Base-by-base conservation (phyloP, 2,329 filamentous ascomycete species). In the Aspergillus alliaceus region DNA sequence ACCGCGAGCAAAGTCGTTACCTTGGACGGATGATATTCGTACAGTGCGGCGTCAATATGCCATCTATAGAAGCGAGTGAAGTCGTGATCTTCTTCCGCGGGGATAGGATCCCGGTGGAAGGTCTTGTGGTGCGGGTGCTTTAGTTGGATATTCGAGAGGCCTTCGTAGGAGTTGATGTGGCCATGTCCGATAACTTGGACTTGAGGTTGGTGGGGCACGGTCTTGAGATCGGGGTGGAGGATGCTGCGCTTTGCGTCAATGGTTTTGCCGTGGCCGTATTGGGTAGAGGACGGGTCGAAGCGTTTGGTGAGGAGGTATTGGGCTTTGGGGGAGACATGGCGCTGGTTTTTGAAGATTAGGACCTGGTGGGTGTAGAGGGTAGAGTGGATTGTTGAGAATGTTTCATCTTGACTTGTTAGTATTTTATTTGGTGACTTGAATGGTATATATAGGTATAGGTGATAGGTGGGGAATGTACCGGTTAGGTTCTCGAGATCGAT, bases 151-250 rank as follows among this genome's bases (percentile, higher is more conserved):
- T 91, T 80, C 63, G 82, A 75, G 9, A 93, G 77, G 0, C 89
- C 90, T 69, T 92, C 89, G 65, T 91, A 92, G 31, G 84, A 82
- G 1, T 81, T 71, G 1, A 93, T 82, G 47, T 83, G 82, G 5
- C 90, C 90, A 66, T 93, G 91, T 39, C 90, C 90, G 59, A 93
- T 92, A 54, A 92, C 86, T 67, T 93, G 90, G 1, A 90, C 87
- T 70, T 93, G 89, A 0, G 90, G 88, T 70, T 93, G 90, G 64
- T 90, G 86, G 0, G 90, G 89, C 40, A 93, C 85, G 0, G 90
- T 92, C 77, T 92, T 91, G 18, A 93, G 80, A 65, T 93, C 90
- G 0, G 90, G 90, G 68, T 92, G 89, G 18, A 93, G 81, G 65
- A 93, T 86, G 54, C 76, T 80, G 52, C 80, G 82, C 70, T 86